Base-by-base conservation (phyloP, 306 rosid species). In the Casuarina cunninghamiana region DNA sequence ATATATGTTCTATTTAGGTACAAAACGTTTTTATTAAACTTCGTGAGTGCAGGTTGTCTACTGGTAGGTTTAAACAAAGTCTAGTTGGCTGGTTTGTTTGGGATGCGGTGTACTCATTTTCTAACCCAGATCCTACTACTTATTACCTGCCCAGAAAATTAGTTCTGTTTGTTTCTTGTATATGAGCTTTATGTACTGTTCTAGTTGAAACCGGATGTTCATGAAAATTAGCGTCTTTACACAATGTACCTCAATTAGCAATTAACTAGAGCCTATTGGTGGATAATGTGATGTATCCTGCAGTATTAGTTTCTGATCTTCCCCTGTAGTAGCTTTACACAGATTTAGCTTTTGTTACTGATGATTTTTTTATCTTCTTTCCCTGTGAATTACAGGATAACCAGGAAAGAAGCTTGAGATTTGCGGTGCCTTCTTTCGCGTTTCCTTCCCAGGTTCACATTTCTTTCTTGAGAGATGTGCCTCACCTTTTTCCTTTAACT, bases 341-440 rank as follows among this genome's bases (percentile, higher is more conserved):
- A 43, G 69, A 57, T 43, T 63, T 82, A 65, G 43, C 35, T 49
- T 74, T 46, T 74, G 73, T 44, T 43, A 49, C 73, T 80, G 12
- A 51, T 49, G 50, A 17, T 74, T 37, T 67, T 69, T 61, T 75
- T 49, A 26, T 73, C 46, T 68, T 72, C 55, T 73, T 45, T 69
- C 53, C 70, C 76, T 74, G 78, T 67, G 0, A 1, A 73, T 89
- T 72, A 71, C 93, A 95, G 98, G 92, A 88, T 95, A 82, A 91
- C 94, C 42, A 86, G 92, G 88, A 95, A 89, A 86, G 97, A 93
- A 84, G 96, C 94, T 86, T 95, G 76, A 93, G 61, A 63, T 43
- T 71, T 66, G 80, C 9, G 65, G 82, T 72, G 57, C 79, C 74
- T 70, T 53, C 71, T 77, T 32, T 66, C 19, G 91, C 95, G 79